Evolutionary conservation across 2,329 filamentous ascomycete genomes (phyloP), one percentile per base, ranked within the genome.

Genomic region (Neonectria sp.): DNA sequence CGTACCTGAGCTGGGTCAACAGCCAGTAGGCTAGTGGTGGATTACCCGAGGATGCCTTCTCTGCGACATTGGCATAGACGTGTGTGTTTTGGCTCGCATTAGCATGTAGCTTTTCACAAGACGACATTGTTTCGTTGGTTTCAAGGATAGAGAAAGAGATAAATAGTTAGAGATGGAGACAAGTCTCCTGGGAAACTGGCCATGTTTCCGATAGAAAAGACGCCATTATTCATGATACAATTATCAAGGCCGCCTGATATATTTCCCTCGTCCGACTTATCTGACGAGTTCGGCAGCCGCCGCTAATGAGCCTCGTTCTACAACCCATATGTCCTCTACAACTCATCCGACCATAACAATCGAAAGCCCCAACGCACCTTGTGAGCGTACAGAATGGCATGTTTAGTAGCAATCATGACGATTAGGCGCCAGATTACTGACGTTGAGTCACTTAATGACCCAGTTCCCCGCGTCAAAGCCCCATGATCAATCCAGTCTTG

Each of bases 1-100:
- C 86, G 70, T 91, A 90, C 76, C 79, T 91, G 73, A 91, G 89
- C 79, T 89, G 84, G 79, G 79, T 90, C 60, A 91, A 91, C 80
- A 87, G 84, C 77, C 78, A 82, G 69, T 80, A 77, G 60, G 49
- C 24, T 45, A 29, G 15, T 13, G 17, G 13, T 35, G 13, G 11
- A 17, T 9, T 21, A 13, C 8, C n/a, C 45, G 51, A 33, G 40
- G 27, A 60, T 21, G 40, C 29, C 52, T 65, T 58, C 55, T 56
- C 59, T 35, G 49, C 57, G 52, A 48, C 31, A 71, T 68, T 70
- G 57, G 67, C 60, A 73, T 56, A 75, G 68, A 75, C 58, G 55
- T 37, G 45, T 35, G 43, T 71, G 52, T 63, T 70, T 48, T 55
- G 55, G 61, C 53, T 65, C 33, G 51, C 49, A 57, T 60, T 31